phyloP scores from a whole-genome alignment of 331 rosid species.

The Erythrophleum ivorense region DNA sequence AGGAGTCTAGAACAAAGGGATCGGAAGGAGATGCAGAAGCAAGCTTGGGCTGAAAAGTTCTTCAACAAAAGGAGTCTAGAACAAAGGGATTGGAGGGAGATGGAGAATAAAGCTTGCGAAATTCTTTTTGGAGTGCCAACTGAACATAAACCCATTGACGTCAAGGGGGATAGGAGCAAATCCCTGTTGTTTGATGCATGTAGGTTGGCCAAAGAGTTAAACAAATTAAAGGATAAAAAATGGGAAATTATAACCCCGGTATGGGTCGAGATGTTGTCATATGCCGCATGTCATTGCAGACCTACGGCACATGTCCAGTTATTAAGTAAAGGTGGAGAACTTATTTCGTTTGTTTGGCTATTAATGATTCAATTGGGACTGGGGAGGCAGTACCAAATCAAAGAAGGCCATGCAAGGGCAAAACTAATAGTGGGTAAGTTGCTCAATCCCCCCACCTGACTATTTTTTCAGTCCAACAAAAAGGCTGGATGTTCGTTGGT shows the following conservation, averaged over 20 bases:
- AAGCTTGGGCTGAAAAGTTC: slow-evolving; percentile 46
- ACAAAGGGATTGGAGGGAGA: background rate
- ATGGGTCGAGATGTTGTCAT: slow-evolving; percentile 10
- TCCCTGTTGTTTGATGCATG: slow-evolving; percentile 4
- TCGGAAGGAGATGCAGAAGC: no score
- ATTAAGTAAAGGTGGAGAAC: background rate
- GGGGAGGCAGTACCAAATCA: background rate
- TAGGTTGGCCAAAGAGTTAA: background rate
- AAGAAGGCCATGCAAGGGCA: background rate
- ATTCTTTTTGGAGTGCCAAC: background rate
- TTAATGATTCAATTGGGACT: background rate
- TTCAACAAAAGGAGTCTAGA: background rate
- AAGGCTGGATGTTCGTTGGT: no score
- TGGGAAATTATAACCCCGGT: background rate
- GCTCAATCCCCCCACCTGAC: no score
- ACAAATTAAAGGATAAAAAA: background rate
- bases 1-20: no score
- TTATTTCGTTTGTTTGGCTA: slow-evolving; percentile 15
- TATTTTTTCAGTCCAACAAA: no score
- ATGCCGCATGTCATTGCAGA: background rate
- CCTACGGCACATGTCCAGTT: background rate
- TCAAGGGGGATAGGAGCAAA: slow-evolving; percentile 18
- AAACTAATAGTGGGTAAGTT: background rate
- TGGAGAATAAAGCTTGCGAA: background rate
- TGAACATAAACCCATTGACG: background rate